Evolutionary conservation across 495 filamentous ascomycete genomes (phyloP).

Genomic region (Penicillium longicatenatum): DNA sequence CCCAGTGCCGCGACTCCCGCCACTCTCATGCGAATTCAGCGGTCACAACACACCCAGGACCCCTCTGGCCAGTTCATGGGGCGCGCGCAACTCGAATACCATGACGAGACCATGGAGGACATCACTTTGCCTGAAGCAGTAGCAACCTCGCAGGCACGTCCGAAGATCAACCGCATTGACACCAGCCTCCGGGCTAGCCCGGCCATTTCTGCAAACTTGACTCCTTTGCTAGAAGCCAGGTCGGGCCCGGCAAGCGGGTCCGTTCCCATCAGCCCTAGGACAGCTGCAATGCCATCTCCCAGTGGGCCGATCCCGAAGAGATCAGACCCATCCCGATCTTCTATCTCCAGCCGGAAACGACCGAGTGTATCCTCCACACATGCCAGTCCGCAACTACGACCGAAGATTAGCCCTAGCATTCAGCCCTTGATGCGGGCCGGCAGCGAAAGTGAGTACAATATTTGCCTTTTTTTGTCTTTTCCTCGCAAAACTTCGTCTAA

Average conservation of each 20-base stretch:
- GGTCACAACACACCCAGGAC: slow-evolving; percentile 35
- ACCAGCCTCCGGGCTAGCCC: slow-evolving; percentile 39
- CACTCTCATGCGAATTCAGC: slow-evolving; percentile 75
- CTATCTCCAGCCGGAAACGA: slow-evolving; percentile 59
- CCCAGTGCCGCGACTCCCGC: slow-evolving; percentile 71
- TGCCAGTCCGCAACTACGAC: slow-evolving; percentile 79
- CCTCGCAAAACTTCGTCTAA: background rate
- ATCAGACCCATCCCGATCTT: slow-evolving; percentile 38
- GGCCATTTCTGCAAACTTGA: slow-evolving; percentile 32
- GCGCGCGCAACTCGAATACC: slow-evolving; percentile 36
- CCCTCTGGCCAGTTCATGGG: slow-evolving; percentile 29
- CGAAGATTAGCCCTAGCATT: slow-evolving; percentile 92
- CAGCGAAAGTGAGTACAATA: slow-evolving; percentile 63
- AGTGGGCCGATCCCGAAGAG: slow-evolving; percentile 44
- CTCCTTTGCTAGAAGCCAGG: slow-evolving; percentile 35
- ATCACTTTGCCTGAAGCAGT: slow-evolving; percentile 68
- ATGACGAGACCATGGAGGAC: slow-evolving; percentile 66
- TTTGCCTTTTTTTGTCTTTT: slow-evolving; percentile 1
- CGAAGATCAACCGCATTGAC: slow-evolving; percentile 47
- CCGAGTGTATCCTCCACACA: slow-evolving; percentile 75
- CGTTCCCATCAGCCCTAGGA: slow-evolving; percentile 39
- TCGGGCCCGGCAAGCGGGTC: slow-evolving; percentile 28
- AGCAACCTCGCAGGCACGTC: slow-evolving; percentile 33
- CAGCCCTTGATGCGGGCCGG: slow-evolving; percentile 82
- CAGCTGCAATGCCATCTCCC: slow-evolving; percentile 46